Conservation (phyloP, 192 early-diverging fungal genomes). For the Backusella luteola region DNA sequence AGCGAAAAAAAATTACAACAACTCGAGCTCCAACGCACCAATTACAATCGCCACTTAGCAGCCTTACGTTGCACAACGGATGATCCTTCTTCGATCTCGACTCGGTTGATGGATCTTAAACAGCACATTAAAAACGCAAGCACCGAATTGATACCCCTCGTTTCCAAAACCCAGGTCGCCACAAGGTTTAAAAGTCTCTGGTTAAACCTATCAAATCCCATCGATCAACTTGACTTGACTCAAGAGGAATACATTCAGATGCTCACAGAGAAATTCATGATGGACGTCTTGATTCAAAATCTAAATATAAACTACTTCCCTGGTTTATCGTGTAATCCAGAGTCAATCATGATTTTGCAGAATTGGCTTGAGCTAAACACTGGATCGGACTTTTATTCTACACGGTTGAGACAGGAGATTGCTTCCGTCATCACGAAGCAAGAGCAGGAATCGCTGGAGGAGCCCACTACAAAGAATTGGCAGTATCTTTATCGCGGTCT, state of each 20-base stretch:
- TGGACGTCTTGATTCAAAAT: slow-evolving; percentile 14
- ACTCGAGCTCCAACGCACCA: slow-evolving; percentile 1
- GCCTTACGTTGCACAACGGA: slow-evolving; percentile 46
- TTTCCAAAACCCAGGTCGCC: slow-evolving; percentile 12
- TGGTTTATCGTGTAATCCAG: background rate
- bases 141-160: slow-evolving; percentile 25
- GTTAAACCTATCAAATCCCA: background rate
- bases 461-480: slow-evolving; percentile 6
- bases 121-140: slow-evolving; percentile 31
- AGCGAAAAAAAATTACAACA: slow-evolving; percentile 6
- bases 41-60: slow-evolving; percentile 23
- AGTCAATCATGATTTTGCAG: slow-evolving; percentile 18
- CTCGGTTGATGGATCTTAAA: slow-evolving; percentile 36
- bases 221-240: background rate
- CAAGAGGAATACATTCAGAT: background rate
- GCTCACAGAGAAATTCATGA: slow-evolving; percentile 17
- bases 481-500: slow-evolving; percentile 26
- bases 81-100: slow-evolving; percentile 37
- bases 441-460: background rate
- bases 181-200: background rate
- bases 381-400: background rate
- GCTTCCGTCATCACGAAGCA: slow-evolving; percentile 7
- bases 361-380: slow-evolving; percentile 19
- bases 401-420: slow-evolving; percentile 29
- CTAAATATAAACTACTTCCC: slow-evolving; percentile 4